Evolutionary conservation across 1,284 basidiomycete species (phyloP).

Genomic region (Rhodotorula sp.): DNA sequence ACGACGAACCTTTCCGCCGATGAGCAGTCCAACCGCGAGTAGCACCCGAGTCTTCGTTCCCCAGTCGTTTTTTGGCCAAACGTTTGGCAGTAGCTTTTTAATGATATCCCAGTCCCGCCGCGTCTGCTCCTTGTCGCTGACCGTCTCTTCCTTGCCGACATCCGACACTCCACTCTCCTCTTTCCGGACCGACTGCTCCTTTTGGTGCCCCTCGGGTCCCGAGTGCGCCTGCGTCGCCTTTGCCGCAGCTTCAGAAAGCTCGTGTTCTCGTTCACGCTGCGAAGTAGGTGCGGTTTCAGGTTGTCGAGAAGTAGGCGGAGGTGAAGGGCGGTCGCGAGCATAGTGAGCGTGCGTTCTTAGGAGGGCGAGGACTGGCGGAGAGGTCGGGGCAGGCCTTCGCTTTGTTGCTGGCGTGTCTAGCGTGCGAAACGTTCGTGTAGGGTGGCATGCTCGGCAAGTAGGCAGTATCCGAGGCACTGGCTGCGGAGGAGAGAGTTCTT

Average conservation of each 20-base stretch:
- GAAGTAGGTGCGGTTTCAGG: not conserved
- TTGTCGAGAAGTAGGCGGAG: not conserved
- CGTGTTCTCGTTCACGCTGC: constrained; percentile 12
- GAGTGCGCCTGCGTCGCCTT: constrained; percentile 40
- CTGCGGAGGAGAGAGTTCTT: not conserved
- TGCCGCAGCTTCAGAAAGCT: constrained; percentile 19
- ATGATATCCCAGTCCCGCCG: constrained; percentile 52
- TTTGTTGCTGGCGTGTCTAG: not conserved
- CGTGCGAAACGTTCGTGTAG: not conserved
- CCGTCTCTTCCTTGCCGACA: constrained; percentile 10
- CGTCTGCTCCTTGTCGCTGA: constrained; percentile 37
- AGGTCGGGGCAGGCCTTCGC: not conserved
- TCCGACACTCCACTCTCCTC: constrained; percentile 6
- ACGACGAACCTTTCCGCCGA: constrained; percentile 78
- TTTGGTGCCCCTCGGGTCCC: constrained; percentile 37
- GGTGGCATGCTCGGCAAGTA: not conserved
- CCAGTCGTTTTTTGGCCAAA: constrained; percentile 59
- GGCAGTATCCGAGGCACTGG: not conserved
- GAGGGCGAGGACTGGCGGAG: constrained; percentile 9
- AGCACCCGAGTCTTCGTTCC: constrained; percentile 69
- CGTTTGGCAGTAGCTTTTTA: constrained; percentile 56
- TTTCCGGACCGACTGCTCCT: constrained; percentile 2
- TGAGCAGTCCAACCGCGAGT: constrained; percentile 74
- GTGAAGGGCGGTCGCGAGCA: not conserved
- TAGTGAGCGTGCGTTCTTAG: constrained; percentile 26